phyloP scores from a whole-genome alignment of 2,329 filamentous ascomycete genomes.

The Colletotrichum endophyticum region DNA sequence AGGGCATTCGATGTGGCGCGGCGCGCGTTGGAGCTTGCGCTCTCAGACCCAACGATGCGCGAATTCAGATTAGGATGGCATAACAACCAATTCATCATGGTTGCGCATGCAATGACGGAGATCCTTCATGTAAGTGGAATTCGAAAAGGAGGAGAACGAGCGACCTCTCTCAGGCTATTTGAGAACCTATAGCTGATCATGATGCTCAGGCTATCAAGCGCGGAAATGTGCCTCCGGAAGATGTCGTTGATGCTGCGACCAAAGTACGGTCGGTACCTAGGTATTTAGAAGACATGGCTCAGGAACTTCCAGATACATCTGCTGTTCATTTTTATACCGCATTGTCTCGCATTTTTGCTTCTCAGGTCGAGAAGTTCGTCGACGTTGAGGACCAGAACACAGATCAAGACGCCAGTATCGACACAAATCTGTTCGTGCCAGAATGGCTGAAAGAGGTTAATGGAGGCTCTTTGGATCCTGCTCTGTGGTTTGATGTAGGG shows the following conservation, averaged over 20 bases:
- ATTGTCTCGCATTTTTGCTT: neutral
- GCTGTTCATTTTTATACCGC: neutral
- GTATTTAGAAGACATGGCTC: neutral
- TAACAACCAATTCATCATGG: conserved; percentile 30
- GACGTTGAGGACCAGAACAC: neutral
- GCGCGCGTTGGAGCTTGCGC: neutral
- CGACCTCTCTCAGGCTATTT: neutral
- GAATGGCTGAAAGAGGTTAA: neutral
- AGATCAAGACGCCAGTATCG: neutral
- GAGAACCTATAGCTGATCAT: neutral
- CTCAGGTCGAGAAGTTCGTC: neutral
- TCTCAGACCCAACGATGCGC: conserved; percentile 5
- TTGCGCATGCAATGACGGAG: conserved; percentile 27
- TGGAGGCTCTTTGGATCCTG: neutral
- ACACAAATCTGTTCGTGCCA: neutral
- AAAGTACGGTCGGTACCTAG: neutral
- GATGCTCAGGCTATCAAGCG: neutral
- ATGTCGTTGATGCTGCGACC: neutral
- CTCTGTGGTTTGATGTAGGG: neutral
- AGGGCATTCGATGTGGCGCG: neutral
- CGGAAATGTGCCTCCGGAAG: neutral
- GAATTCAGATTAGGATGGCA: conserved; percentile 27
- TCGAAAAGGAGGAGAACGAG: neutral
- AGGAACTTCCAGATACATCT: neutral
- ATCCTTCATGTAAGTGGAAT: conserved; percentile 17